Evolutionary conservation across 106 monocot species (phyloP), one percentile per base, ranked within the genome.

Genomic region (Phalaenopsis aphrodite): DNA sequence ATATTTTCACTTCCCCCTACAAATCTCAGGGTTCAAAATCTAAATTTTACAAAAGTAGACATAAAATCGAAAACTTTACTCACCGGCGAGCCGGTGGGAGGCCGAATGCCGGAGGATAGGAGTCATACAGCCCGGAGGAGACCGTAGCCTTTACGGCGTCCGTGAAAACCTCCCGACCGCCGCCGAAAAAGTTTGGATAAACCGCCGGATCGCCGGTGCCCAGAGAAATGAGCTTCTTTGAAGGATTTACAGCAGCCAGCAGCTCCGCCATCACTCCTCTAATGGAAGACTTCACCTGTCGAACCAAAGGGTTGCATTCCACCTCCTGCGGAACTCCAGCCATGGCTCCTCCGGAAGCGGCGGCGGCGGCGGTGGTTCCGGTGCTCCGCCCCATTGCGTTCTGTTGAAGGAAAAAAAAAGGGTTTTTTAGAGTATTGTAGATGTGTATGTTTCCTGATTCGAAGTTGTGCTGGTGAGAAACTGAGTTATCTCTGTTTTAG

Each of bases 21-120:
- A 6, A 45, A 45, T 45, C 6, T 45, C 3, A 45, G 43, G 43
- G 5, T 30, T 30, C 0, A 30, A 30, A 30, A 45, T 3, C 0
- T 45, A 45, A 45, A 45, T 3, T 45, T 45, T 45, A 45, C 0
- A 45, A 45, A 45, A 45, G 6, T 45, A 45, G 30, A 30, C 30
- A 30, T 45, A 45, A 45, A 45, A 45, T 45, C 11, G 12, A 52
- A 2, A 14, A 10, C 10, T 52, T 52, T 52, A 9, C 64, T 65
- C 15, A 92, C 90, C 95, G 41, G 77, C 93, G 93, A 23, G 86
- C 89, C 16, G 49, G 69, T 15, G 93, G 84, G 73, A 82, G 84
- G 37, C 95, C 95, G 55, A 78, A 87, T 18, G 93, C 88, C 1
- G 89, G 95, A 4, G 91, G 80, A 74, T 95, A 95, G 78, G 87